These are phyloP conservation scores for Pecoramyces ruminantium DNA, from an alignment of 192 early-diverging fungal genomes.

Conservation along the genomic window DNA sequence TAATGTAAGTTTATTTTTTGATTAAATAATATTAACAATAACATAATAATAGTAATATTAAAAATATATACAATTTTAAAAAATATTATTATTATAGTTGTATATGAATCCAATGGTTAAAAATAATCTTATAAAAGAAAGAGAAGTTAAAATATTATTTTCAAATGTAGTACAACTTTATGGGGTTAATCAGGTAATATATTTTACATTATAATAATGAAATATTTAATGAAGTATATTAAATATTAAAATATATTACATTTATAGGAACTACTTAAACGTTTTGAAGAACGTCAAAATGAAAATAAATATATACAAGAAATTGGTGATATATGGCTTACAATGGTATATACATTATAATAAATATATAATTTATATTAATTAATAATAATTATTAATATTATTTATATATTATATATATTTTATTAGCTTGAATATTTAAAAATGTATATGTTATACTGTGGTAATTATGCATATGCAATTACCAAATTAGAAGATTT, in stretches of 20 bases:
- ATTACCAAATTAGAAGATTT: neutral
- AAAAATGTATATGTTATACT: neutral
- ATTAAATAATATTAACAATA: too few relatives aligned
- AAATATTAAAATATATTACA: too few relatives aligned
- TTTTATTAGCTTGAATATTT: neutral
- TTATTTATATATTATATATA: neutral
- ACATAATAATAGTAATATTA: too few relatives aligned
- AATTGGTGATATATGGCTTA: neutral
- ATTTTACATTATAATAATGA: neutral
- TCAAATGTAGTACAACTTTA: neutral
- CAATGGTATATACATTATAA: neutral
- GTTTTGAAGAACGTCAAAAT: neutral
- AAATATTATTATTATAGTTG: neutral
- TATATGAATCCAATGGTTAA: neutral
- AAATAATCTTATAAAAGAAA: neutral
- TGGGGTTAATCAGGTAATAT: neutral
- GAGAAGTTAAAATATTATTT: neutral
- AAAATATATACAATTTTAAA: too few relatives aligned
- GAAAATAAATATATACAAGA: neutral
- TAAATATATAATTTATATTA: too few relatives aligned
- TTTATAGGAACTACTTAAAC: neutral
- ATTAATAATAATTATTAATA: too few relatives aligned
- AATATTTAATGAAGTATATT: too few relatives aligned
- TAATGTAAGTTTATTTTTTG: conserved; percentile 22
- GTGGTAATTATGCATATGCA: neutral